These are phyloP conservation scores for Dissophora globulifera DNA, from an alignment of 192 early-diverging fungal genomes.

Conservation along the genomic window DNA sequence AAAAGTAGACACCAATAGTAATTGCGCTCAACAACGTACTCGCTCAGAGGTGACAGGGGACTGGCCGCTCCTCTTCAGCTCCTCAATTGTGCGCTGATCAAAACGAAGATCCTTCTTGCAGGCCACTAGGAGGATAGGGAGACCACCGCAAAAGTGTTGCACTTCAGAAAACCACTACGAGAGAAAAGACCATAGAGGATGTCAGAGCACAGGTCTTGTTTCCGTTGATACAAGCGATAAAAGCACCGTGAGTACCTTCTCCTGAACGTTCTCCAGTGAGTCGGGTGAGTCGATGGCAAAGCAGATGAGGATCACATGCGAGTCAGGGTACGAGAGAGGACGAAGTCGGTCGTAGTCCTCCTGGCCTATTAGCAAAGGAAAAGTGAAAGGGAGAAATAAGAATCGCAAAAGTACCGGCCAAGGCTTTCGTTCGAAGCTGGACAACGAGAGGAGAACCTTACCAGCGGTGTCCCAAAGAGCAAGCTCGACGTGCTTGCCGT, in stretches of 20 bases:
- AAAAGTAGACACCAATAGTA: neutral
- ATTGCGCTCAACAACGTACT: conserved; percentile 59
- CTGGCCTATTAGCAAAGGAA: conserved; percentile 67
- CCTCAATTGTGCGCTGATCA: conserved; percentile 80
- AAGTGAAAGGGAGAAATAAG: too few relatives aligned
- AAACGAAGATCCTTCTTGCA: conserved; percentile 91
- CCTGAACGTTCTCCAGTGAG: conserved; percentile 85
- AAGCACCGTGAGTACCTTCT: conserved; percentile 54
- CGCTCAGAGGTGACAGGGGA: conserved; percentile 79
- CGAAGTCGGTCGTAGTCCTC: conserved; percentile 97
- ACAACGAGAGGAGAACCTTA: conserved; percentile 22
- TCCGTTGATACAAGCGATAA: neutral
- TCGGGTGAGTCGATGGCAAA: conserved; percentile 88
- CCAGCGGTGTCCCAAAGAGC: conserved; percentile 83
- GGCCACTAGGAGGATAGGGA: conserved; percentile 87
- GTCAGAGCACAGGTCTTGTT: neutral
- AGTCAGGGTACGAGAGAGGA: conserved; percentile 91
- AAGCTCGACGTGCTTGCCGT: conserved; percentile 74
- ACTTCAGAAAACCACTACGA: conserved; percentile 90
- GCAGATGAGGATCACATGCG: conserved; percentile 93
- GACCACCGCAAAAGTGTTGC: conserved; percentile 82
- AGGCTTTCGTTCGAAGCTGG: too few relatives aligned
- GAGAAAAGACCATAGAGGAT: neutral
- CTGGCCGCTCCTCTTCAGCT: conserved; percentile 78
- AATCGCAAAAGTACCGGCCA: too few relatives aligned